phyloP scores from a whole-genome alignment of 306 rosid species.

The Glycine tomentella region DNA sequence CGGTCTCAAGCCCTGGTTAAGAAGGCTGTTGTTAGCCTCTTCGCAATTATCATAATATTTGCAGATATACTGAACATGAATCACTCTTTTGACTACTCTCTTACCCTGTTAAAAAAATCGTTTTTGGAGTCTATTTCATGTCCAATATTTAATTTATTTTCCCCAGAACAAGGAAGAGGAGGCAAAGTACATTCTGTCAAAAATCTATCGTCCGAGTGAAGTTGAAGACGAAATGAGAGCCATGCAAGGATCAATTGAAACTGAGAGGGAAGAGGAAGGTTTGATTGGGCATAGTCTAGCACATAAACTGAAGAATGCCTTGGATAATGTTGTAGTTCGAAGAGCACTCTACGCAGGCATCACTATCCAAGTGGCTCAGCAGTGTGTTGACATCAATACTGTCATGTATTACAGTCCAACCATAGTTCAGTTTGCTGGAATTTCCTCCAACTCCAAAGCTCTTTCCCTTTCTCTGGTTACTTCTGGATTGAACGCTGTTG shows the following conservation, averaged over 20 bases:
- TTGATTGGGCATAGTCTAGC: slow-evolving; percentile 52
- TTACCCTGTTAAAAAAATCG: too few relatives aligned
- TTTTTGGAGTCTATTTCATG: slow-evolving; percentile 12
- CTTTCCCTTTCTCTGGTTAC: slow-evolving; percentile 82
- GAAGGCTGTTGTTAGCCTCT: too few relatives aligned
- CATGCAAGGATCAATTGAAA: slow-evolving; percentile 63
- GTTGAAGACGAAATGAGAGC: slow-evolving; percentile 70
- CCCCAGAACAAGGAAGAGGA: slow-evolving; percentile 64
- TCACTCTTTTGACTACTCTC: too few relatives aligned
- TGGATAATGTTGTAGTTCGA: slow-evolving; percentile 58
- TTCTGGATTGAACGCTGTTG: slow-evolving; percentile 75
- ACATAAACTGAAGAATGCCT: slow-evolving; percentile 58
- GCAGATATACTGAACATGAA: too few relatives aligned
- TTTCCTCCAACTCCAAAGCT: slow-evolving; percentile 76
- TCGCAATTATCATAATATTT: too few relatives aligned
- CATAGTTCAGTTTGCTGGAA: slow-evolving; percentile 86
- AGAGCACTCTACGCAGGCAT: slow-evolving; percentile 83
- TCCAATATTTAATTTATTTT: slow-evolving; percentile 1
- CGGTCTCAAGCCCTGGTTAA: too few relatives aligned
- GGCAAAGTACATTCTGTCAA: slow-evolving; percentile 61
- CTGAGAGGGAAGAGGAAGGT: slow-evolving; percentile 64
- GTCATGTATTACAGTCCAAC: slow-evolving; percentile 97
- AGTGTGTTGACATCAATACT: slow-evolving; percentile 83
- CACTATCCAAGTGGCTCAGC: slow-evolving; percentile 80
- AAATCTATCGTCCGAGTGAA: slow-evolving; percentile 59